Conservation (phyloP, 1,284 basidiomycete species). For the Kwoniella shivajii region DNA sequence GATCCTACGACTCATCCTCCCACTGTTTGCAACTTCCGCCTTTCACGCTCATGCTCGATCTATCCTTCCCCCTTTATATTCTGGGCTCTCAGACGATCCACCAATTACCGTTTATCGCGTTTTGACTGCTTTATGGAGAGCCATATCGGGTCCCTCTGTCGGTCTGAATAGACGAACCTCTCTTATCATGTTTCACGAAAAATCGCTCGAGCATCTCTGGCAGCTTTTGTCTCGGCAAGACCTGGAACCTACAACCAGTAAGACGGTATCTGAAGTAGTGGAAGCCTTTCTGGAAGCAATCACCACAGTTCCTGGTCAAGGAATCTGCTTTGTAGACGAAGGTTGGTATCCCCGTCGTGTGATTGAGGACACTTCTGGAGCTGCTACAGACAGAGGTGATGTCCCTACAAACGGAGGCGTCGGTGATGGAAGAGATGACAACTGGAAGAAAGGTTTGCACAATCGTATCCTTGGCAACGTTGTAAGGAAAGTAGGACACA, state of each 20-base stretch:
- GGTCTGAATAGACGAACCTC: conserved; percentile 43
- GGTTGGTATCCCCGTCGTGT: conserved; percentile 80
- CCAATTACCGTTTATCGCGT: conserved; percentile 50
- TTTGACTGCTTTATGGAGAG: conserved; percentile 47
- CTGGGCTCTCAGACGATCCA: conserved; percentile 48
- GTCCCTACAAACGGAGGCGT: conserved; percentile 36
- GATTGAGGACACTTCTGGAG: conserved; percentile 49
- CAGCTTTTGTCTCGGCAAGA: conserved; percentile 76
- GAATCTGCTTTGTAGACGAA: conserved; percentile 83
- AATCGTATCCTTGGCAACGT: conserved; percentile 83
- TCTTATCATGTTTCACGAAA: conserved; percentile 50
- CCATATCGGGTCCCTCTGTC: conserved; percentile 38
- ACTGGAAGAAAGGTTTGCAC: conserved; percentile 62
- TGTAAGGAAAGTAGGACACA: conserved; percentile 64
- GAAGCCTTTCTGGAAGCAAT: conserved; percentile 86
- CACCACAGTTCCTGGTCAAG: conserved; percentile 78
- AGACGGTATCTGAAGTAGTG: conserved; percentile 72
- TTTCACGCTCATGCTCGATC: conserved; percentile 45
- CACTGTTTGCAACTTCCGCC: conserved; percentile 41
- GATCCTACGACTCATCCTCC: conserved; percentile 45
- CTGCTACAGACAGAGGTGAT: conserved; percentile 45
- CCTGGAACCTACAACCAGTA: conserved; percentile 58
- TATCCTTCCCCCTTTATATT: conserved; percentile 45
- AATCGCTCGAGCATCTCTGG: conserved; percentile 70
- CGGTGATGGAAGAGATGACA: conserved; percentile 46